Conservation (phyloP, 306 rosid genomes). For the Malus fusca region DNA sequence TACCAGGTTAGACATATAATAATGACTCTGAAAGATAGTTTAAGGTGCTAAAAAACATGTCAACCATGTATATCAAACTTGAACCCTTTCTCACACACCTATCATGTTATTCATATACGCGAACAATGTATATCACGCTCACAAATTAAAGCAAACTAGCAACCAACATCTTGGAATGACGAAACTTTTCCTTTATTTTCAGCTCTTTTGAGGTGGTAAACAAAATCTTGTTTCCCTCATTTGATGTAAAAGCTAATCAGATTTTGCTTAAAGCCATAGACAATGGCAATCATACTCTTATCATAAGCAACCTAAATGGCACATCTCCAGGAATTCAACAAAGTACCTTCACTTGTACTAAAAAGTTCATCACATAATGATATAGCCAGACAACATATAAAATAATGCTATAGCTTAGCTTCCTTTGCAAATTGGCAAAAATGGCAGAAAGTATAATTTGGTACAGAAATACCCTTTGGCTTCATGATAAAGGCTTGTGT, state of each 20-base stretch:
- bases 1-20: neutral
- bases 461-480: constrained; percentile 16
- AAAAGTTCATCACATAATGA: neutral
- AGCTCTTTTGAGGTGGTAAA: neutral
- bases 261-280: constrained; percentile 14
- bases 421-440: neutral
- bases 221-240: neutral
- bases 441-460: neutral
- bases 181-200: neutral
- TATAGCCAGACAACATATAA: neutral
- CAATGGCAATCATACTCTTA: constrained; percentile 36
- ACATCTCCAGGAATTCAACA: neutral
- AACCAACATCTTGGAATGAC: neutral
- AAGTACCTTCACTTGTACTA: neutral
- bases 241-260: neutral
- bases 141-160: neutral
- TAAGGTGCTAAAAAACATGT: no score
- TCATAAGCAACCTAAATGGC: constrained; percentile 17
- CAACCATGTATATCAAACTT: no score
- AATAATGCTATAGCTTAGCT: neutral
- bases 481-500: constrained; percentile 21
- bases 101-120: no score
- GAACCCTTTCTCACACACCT: no score
- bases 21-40: neutral
- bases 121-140: neutral